A percentile compares a stretch with the other conserved stretches of the same genome.
Evolutionary conservation across 108 stramenopile genomes (phyloP).

Genomic region (Chaetoceros tenuissimus): DNA sequence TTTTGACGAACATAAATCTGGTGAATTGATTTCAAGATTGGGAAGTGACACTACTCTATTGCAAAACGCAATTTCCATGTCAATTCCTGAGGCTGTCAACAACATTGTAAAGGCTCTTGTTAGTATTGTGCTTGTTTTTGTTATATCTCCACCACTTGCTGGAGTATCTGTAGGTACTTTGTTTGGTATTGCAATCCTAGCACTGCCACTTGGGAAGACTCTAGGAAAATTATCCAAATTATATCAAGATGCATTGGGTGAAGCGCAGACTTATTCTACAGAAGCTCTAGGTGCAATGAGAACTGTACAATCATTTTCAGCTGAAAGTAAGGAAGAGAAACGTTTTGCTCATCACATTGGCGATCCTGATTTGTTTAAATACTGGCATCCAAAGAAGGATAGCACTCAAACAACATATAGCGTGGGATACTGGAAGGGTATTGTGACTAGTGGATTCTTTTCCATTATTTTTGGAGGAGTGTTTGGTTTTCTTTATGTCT

Average conservation of each 20-base stretch:
- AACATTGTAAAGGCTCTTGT: constrained; percentile 32
- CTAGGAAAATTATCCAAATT: constrained; percentile 41
- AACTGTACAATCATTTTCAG: constrained; percentile 74
- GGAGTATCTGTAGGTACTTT: constrained; percentile 48
- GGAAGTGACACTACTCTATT: constrained; percentile 56
- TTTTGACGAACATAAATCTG: constrained; percentile 67
- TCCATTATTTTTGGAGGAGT: constrained; percentile 35
- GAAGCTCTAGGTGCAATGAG: constrained; percentile 63
- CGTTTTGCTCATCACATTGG: constrained; percentile 46
- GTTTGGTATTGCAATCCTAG: constrained; percentile 32
- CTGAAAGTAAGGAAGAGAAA: constrained; percentile 42
- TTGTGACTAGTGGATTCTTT: constrained; percentile 42
- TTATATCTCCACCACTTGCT: constrained; percentile 46
- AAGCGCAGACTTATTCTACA: constrained; percentile 53
- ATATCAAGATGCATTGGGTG: constrained; percentile 63
- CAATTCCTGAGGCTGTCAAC: constrained; percentile 45
- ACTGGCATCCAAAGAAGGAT: constrained; percentile 30
- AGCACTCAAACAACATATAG: constrained; percentile 34
- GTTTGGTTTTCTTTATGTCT: constrained; percentile 33
- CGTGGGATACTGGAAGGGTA: constrained; percentile 47
- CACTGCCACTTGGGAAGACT: constrained; percentile 37
- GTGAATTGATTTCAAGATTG: constrained; percentile 70
- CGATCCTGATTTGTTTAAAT: constrained; percentile 31
- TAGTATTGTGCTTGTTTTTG: constrained; percentile 56
- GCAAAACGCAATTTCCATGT: constrained; percentile 40